phyloP scores from a whole-genome alignment of 805 yeast species.

The Suhomyces faveliae region DNA sequence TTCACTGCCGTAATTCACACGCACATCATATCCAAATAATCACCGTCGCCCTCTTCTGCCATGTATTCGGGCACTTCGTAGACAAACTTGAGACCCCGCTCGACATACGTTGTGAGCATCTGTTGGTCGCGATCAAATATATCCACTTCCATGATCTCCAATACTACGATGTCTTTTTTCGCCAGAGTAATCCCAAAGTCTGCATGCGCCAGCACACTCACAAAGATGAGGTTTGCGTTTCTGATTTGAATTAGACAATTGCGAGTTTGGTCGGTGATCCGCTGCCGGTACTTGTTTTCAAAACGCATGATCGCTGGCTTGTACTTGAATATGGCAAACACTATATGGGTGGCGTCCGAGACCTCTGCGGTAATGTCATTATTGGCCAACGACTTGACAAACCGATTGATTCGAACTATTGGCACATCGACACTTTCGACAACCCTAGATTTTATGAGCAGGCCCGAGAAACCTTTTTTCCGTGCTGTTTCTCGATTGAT shows the following conservation, averaged over 20 bases:
- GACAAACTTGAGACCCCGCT: constrained; percentile 21
- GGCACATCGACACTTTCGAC: constrained; percentile 17
- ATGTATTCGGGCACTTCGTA: constrained; percentile 18
- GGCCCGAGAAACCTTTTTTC: neutral
- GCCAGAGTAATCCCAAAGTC: constrained; percentile 4
- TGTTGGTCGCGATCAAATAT: constrained; percentile 33
- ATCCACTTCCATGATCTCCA: constrained; percentile 30
- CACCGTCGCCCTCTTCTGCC: neutral
- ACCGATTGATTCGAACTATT: constrained; percentile 27
- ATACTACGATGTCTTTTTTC: constrained; percentile 12
- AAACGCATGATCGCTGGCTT: constrained; percentile 25
- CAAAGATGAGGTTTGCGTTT: constrained; percentile 27
- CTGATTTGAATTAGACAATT: constrained; percentile 27
- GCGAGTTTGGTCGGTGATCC: constrained; percentile 34
- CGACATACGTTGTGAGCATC: constrained; percentile 16
- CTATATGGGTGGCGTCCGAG: constrained; percentile 32
- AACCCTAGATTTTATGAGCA: neutral
- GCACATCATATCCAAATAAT: neutral
- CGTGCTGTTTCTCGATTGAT: neutral
- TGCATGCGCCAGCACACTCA: neutral
- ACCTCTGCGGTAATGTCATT: constrained; percentile 29
- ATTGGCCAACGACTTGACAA: constrained; percentile 19
- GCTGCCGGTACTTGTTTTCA: constrained; percentile 29
- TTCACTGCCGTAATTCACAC: too few species aligned
- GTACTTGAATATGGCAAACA: constrained; percentile 29